These are phyloP conservation scores for Mallotus japonicus DNA, from an alignment of 441 rosid genomes.

Conservation along the genomic window DNA sequence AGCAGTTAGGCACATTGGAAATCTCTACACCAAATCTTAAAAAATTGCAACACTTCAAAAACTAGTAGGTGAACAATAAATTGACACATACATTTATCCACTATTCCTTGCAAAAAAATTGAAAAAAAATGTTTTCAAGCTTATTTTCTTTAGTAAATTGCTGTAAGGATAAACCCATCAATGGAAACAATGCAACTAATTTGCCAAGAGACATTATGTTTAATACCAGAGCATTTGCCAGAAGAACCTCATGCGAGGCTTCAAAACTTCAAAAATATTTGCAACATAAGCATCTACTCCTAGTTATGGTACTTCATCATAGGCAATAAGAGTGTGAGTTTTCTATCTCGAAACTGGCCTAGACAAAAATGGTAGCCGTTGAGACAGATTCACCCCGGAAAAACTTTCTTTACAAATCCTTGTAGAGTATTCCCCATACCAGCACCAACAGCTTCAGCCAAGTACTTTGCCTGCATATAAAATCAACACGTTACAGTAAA, in stretches of 20 bases:
- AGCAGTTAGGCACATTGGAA: too few relatives aligned
- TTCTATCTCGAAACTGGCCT: not conserved
- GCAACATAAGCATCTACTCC: conserved; percentile 32
- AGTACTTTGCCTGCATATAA: conserved; percentile 68
- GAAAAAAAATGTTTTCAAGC: too few relatives aligned
- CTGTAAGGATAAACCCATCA: too few relatives aligned
- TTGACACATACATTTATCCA: too few relatives aligned
- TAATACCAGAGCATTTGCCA: not conserved
- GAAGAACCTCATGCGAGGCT: not conserved
- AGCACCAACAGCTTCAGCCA: conserved; percentile 86
- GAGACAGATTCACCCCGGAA: conserved; percentile 35
- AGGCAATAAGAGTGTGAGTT: not conserved
- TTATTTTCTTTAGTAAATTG: too few relatives aligned
- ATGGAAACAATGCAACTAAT: too few relatives aligned
- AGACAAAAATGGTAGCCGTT: not conserved
- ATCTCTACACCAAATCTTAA: too few relatives aligned
- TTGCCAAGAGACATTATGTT: too few relatives aligned
- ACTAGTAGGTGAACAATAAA: too few relatives aligned
- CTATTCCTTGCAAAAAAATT: too few relatives aligned
- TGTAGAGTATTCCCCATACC: conserved; percentile 85
- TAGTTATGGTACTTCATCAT: conserved; percentile 26
- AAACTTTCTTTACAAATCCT: conserved; percentile 60
- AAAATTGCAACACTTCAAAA: too few relatives aligned
- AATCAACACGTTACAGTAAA: conserved; percentile 3
- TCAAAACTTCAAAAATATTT: not conserved